phyloP scores from a whole-genome alignment of 2,329 filamentous ascomycete genomes.

The Talaromyces atroroseus region DNA sequence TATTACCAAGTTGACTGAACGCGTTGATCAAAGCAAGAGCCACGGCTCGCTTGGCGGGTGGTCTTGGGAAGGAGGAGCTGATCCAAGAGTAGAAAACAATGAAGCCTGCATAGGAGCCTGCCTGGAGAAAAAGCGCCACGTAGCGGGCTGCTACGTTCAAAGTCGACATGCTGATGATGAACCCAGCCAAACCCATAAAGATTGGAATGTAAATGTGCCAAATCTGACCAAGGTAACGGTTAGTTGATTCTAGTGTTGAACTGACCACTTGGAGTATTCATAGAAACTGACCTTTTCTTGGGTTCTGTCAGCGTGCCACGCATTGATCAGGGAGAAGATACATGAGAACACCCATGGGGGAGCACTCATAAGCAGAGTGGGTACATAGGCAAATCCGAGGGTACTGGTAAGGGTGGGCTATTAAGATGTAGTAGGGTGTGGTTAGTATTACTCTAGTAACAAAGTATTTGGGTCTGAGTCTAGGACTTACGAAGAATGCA shows the following conservation, averaged over 20 bases:
- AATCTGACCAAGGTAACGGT: not conserved
- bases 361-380: slow-evolving; percentile 44
- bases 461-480: not conserved
- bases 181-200: slow-evolving; percentile 12
- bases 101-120: slow-evolving; percentile 48
- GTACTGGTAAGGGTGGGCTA: slow-evolving; percentile 38
- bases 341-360: slow-evolving; percentile 31
- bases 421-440: not conserved
- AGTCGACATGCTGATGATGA: not conserved
- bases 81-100: slow-evolving; percentile 36
- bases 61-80: slow-evolving; percentile 30
- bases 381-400: slow-evolving; percentile 40
- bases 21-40: slow-evolving; percentile 34
- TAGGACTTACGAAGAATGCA: not conserved
- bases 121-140: slow-evolving; percentile 19
- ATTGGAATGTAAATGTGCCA: slow-evolving; percentile 2
- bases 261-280: not conserved
- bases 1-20: slow-evolving; percentile 48
- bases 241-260: not conserved
- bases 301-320: slow-evolving; percentile 12
- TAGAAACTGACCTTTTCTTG: not conserved
- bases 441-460: not conserved
- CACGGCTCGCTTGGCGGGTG: slow-evolving; percentile 35
- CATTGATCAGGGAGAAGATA: not conserved
- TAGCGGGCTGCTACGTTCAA: not conserved